These are phyloP conservation scores for Sparassis latifolia DNA, from an alignment of 1,284 basidiomycete species.

Conservation along the genomic window DNA sequence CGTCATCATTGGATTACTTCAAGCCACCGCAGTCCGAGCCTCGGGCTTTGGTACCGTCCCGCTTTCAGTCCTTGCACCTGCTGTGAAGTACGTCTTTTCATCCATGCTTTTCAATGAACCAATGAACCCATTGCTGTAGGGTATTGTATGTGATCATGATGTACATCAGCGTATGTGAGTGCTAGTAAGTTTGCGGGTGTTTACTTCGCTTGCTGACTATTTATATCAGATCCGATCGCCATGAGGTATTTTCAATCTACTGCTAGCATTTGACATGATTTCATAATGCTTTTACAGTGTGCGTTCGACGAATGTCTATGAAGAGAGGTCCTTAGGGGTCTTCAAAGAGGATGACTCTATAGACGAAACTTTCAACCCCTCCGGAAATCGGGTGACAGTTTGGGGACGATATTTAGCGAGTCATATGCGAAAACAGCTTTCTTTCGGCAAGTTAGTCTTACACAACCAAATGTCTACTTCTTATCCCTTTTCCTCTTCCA, in stretches of 20 bases:
- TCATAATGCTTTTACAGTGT: constrained; percentile 39
- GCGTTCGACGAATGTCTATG: constrained; percentile 95
- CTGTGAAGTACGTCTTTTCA: constrained; percentile 43
- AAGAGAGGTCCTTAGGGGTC: constrained; percentile 82
- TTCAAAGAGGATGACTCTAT: constrained; percentile 52
- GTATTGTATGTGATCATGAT: constrained; percentile 61
- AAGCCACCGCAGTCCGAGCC: constrained; percentile 80
- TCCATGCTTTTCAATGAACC: neutral
- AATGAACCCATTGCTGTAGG: constrained; percentile 18
- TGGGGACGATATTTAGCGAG: constrained; percentile 76
- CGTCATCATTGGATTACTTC: constrained; percentile 61
- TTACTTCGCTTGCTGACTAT: neutral
- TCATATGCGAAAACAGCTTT: constrained; percentile 83
- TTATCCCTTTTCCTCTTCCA: neutral
- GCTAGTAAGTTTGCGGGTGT: neutral
- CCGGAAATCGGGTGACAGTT: constrained; percentile 48
- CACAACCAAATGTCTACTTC: neutral
- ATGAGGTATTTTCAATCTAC: constrained; percentile 19
- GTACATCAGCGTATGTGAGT: constrained; percentile 35
- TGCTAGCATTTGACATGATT: neutral
- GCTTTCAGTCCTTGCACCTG: constrained; percentile 65
- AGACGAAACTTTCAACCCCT: constrained; percentile 35
- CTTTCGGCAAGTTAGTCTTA: constrained; percentile 59
- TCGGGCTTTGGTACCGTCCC: constrained; percentile 82
- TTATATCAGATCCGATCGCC: constrained; percentile 31